These are phyloP conservation scores for Pleodorina starrii DNA, from an alignment of 139 green algal species.

Conservation along the genomic window DNA sequence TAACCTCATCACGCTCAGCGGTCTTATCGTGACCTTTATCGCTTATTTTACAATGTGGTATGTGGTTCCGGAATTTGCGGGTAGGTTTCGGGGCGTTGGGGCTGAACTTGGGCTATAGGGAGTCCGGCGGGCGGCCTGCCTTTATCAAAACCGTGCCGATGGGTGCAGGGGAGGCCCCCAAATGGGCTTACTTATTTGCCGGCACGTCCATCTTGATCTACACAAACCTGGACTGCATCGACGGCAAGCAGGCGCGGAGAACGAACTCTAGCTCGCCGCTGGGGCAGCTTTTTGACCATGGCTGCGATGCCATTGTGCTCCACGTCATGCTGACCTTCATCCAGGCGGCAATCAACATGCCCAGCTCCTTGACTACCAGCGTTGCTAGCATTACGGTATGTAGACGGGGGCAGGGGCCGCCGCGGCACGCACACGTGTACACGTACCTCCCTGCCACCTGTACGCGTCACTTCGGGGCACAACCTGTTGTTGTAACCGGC, in stretches of 20 bases:
- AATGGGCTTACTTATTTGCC: slow-evolving; percentile 78
- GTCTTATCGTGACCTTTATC: slow-evolving; percentile 73
- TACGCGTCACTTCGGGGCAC: too few species aligned
- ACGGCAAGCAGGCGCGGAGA: slow-evolving; percentile 95
- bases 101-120: too few species aligned
- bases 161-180: slow-evolving; percentile 57
- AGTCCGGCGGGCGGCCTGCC: not conserved
- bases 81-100: slow-evolving; percentile 42
- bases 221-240: slow-evolving; percentile 94
- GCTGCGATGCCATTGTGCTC: slow-evolving; percentile 90
- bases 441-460: too few species aligned
- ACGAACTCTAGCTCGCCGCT: slow-evolving; percentile 91
- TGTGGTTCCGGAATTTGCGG: slow-evolving; percentile 78
- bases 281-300: slow-evolving; percentile 98
- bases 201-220: slow-evolving; percentile 73
- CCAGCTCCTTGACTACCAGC: slow-evolving; percentile 1
- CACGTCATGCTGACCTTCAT: slow-evolving; percentile 77
- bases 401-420: too few species aligned
- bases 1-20: slow-evolving; percentile 94
- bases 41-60: slow-evolving; percentile 71
- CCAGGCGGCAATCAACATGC: slow-evolving; percentile 61
- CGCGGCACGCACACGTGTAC: too few species aligned
- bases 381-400: slow-evolving; percentile 18
- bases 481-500: too few species aligned
- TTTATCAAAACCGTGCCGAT: not conserved